Evolutionary conservation across 129 eudicot species (phyloP), one percentile per base, ranked within the genome.

Genomic region (Tagetes erecta): DNA sequence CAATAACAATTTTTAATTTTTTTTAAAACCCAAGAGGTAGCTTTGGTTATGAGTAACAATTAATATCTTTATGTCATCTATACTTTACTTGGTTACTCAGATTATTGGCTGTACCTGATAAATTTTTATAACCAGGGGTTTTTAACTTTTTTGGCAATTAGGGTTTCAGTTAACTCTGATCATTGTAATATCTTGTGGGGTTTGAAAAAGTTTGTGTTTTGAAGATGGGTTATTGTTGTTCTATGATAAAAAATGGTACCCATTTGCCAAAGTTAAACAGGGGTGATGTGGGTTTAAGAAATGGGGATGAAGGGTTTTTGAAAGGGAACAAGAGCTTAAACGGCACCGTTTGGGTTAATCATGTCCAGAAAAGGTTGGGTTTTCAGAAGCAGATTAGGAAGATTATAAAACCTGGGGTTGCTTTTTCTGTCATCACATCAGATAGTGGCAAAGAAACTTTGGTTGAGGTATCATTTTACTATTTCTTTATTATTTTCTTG

Each of bases 81-180:
- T 76, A 89, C 98, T 92, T 87, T 86, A 89, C 96, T 89, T 92
- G 96, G 83, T 86, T 77, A 71, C 87, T 84, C 86, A 78, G 91
- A 75, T 85, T 80, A 64, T 56, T 47, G 65, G 47, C 45, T 56
- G 46, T 67, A 40, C 45, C 8, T 63, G 35, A 41, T 72, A 73
- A 55, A 63, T 84, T 82, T 85, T 85, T 56, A 42, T 70, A 79
- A 39, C 76, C 65, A 49, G 51, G 58, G 64, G 37, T 74, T 51
- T 69, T 74, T 11, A 42, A 67, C 46, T 27, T 74, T 51, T 69
- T 74, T 11, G 42, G 72, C 46, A 73, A 27, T 81, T 73, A 71
- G 69, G 67, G 72, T 55, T 71, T 51, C 77, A 75, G 58, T 57
- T 30, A 35, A 51, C 49, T 20, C 52, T 70, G 49, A 67, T 84